Evolutionary conservation across 1,284 basidiomycete species (phyloP), one percentile per base, ranked within the genome.

Genomic region (Porogramme epimiltina): DNA sequence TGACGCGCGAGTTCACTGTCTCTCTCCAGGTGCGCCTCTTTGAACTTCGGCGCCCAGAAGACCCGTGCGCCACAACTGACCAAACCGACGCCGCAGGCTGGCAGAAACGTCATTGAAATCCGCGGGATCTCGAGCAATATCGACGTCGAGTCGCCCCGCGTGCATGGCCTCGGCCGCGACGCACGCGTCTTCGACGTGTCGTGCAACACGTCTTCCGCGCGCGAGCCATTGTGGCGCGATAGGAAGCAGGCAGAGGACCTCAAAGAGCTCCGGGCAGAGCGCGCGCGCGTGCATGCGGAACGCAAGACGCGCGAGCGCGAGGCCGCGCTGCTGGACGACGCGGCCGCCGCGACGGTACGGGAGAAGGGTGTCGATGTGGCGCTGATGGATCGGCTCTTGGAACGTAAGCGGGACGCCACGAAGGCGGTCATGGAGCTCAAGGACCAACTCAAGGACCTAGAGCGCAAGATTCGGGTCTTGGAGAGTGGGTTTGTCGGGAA

Each of bases 181-280:
- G 73, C 75, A 4, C 75, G 76, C 48, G 67, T 84, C 15, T 73
- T 74, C 49, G 79, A 81, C 62, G 73, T 81, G 20, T 73, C 76
- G 5, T 79, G 73, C 62, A 74, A 70, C 22, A 55, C 58, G 54
- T 48, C 45, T 59, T 49, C 57, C 19, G 52, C 59, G 28, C n/a
- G 26, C 4, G 40, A 8, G 10, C 24, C 36, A 5, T 15, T 31
- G 3, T 15, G 31, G 55, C 19, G 59, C 62, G 20, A 65, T 58
- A 51, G 45, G 65, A 22, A 18, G 40, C 42, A 36, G 28, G 56
- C 51, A 4, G 26, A 61, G 11, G 74, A 74, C 55, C 50, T 62
- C n/a, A 66, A 77, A 20, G 70, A 58, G 9, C 63, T 82, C 38
- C 47, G 62, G 22, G 66, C 66, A 15, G 67, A 72, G 58, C 73